Evolutionary conservation across 148 eudicot species (phyloP), one percentile per base, ranked within the genome.

Genomic region (Rhododendron simsii): DNA sequence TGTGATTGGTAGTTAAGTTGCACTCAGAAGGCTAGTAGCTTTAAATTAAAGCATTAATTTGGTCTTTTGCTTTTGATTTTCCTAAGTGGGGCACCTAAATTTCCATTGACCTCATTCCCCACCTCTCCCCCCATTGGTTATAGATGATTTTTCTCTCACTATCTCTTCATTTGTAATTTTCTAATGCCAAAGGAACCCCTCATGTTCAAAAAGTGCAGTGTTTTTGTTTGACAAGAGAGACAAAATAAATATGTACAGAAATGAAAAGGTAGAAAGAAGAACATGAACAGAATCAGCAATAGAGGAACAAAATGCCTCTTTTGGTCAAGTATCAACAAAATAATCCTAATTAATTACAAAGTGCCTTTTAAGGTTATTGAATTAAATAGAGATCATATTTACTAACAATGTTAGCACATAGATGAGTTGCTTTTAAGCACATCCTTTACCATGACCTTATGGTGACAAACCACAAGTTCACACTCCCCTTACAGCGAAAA

Each of bases 61-160:
- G 85, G 86, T 83, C 85, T 85, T 85, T 88, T 82, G 50, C 78
- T 78, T 86, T 85, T 77, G 79, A 85, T 88, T 82, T 88, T 76
- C 74, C 26, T 83, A 65, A 74, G 51, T 59, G 87, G 87, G 86
- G 23, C 84, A 39, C 69, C 78, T 51, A 80, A 82, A 74, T 51
- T 82, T 82, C 78, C 51, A 74, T 85, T 81, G 85, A 85, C 89
- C 87, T 88, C 84, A 85, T 85, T 86, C 81, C 57, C 80, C 86
- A 84, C 86, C 84, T 87, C 79, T 87, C 71, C 84, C 86, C 45
- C 39, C 79, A 5, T 37, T 2, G 3, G 9, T 18, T 44, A 83
- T 71, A 20, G 23, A 16, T 59, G 77, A 65, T 48, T 61, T 44
- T 57, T 83, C 39, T 21, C 5, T 53, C 51, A 14, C 55, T 67